phyloP scores from a whole-genome alignment of 805 yeast species.

The Vanderwaltozyma polyspora region DNA sequence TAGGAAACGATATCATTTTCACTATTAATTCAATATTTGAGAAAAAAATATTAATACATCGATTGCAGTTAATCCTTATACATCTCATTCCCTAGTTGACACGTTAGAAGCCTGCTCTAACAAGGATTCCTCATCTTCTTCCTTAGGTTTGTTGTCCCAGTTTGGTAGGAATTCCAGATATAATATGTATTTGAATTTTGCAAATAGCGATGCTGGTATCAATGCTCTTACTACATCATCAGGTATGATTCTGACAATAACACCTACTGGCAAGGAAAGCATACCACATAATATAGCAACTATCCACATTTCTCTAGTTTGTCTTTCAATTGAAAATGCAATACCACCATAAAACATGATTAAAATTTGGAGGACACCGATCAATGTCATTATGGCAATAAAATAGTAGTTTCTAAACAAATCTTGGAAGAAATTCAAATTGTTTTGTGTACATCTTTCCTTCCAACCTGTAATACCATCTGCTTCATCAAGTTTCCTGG shows the following conservation, averaged over 20 bases:
- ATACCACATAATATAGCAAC: conserved; percentile 76
- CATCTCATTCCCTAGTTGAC: background rate
- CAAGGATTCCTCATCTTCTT: conserved; percentile 23
- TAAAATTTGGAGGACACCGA: conserved; percentile 74
- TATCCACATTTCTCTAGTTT: conserved; percentile 83
- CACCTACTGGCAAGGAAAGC: conserved; percentile 71
- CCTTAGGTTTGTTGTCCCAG: conserved; percentile 5
- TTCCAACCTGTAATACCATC: conserved; percentile 49
- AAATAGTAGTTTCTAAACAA: conserved; percentile 77
- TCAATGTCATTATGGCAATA: conserved; percentile 54
- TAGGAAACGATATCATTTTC: too few relatives aligned
- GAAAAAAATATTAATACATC: too few relatives aligned
- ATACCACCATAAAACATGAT: conserved; percentile 97
- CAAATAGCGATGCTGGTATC: conserved; percentile 45
- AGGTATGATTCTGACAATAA: conserved; percentile 67
- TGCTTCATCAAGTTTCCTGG: conserved; percentile 83
- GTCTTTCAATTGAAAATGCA: conserved; percentile 74
- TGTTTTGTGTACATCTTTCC: conserved; percentile 49
- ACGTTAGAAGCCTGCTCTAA: conserved; percentile 2
- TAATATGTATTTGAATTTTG: conserved; percentile 9
- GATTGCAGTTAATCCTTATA: background rate
- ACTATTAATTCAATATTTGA: too few relatives aligned
- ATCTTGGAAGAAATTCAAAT: conserved; percentile 75
- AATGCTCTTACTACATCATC: conserved; percentile 56
- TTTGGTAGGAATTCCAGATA: conserved; percentile 20